Evolutionary conservation across 148 eudicot species (phyloP), one percentile per base, ranked within the genome.

Genomic region (Chenopodium formosanum): DNA sequence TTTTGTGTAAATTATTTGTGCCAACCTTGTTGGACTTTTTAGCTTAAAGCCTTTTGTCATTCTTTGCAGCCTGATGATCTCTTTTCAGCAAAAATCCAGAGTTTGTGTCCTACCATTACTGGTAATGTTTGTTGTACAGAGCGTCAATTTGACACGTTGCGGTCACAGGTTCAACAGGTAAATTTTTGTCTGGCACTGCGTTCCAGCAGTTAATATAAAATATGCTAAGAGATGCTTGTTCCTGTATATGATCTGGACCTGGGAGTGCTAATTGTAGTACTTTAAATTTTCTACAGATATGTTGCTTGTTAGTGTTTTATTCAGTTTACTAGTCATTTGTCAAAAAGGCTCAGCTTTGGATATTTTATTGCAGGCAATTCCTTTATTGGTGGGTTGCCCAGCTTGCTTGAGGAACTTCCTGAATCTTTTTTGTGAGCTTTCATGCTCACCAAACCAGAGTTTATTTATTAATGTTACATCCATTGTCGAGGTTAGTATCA

Each of bases 381-480:
- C 94, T 56, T 83, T 91, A 66, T 82, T 91, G 71, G 92, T 91
- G 40, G 89, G 94, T 73, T 91, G 94, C 81, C 94, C 94, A 75
- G 91, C 94, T 81, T 91, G 94, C 91, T 86, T 91, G 78, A 90
- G 94, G 86, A 91, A 90, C 86, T 91, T 91, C 80, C 84, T 91
- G 67, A 91, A 91, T 90, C 88, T 91, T 84, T 90, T 91, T 82
- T 91, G 94, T 76, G 92, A 91, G 84, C 88, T 90, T 79, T 88
- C 94, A n/a, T 91, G 94, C 87, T 91, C 94, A 58, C 92, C 94
- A 80, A 88, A 91, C 80, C 94, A 91, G 86, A 90, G 94, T 80
- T 84, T 79, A 67, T 91, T 90, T 84, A 90, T 91, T 44, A 90
- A 91, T 84, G 94, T 91, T 66, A 84, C 94, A 76, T 89, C 94